Base-by-base conservation (phyloP, 1,284 basidiomycete species). In the Cutaneotrichosporon dermatis region DNA sequence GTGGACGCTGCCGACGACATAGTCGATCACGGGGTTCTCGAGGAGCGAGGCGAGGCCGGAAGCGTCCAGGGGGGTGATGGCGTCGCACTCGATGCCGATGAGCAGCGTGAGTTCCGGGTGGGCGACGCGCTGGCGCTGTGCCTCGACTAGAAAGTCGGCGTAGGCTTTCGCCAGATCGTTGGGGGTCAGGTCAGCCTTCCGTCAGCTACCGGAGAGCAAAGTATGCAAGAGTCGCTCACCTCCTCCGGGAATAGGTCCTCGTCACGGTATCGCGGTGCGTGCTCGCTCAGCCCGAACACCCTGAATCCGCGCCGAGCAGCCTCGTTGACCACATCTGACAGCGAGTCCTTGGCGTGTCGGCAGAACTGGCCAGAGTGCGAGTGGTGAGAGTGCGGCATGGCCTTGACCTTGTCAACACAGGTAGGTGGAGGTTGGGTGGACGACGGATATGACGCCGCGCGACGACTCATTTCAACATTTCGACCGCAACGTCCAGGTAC, bases 291-390 rank as follows among this genome's bases (percentile, higher is more conserved):
- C 4, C 93, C 92, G 72, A 88, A 98, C 0, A 89, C 82, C 59
- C 83, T 80, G 75, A 98, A 99, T 0, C 87, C 85, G 73, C 88
- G 83, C 3, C 79, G 72, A 57, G 92, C 86, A 8, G 96, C 94
- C 65, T 88, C 86, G 5, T 80, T 72, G 1, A 96, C 87, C 13
- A 94, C 88, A 2, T 89, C 84, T 63, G 92, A 86, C 25, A 99
- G 82, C 0, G 82, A 81, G 87, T 68, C 79, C 75, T 76, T 78
- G 13, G 92, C 95, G 75, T 99, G 96, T 64, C 86, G 88, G 81
- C 95, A 98, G 79, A 97, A 99, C 73, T 96, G 88, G 37, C 95
- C 95, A 6, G 93, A 97, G 74, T 98, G 94, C 9, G 92, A 95
- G 78, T 97, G 95, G 73, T 93, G 92, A 69, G 88, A 90, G 75